A percentile compares a stretch with the other conserved stretches of the same genome.
Conservation (phyloP, 768 basidiomycete species). For the Mycena chlorophos region DNA sequence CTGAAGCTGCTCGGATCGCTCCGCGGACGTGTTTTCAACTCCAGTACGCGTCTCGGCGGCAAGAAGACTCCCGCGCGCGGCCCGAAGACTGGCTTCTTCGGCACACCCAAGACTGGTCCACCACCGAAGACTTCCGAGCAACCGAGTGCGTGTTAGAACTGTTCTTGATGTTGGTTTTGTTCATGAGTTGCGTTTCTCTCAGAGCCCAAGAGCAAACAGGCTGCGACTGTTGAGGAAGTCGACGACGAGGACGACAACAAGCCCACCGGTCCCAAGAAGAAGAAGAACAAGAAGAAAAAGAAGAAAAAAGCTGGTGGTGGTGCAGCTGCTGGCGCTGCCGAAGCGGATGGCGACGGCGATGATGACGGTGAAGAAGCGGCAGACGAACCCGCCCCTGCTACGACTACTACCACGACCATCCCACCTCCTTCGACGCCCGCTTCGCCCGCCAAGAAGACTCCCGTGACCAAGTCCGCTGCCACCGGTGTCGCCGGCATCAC, state of each 20-base stretch:
- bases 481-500: conserved; percentile 13
- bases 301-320: conserved; percentile 51
- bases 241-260: conserved; percentile 63
- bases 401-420: conserved; percentile 24
- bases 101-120: conserved; percentile 15
- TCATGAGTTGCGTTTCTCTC: not conserved
- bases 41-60: conserved; percentile 46
- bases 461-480: conserved; percentile 20
- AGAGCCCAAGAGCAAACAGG: conserved; percentile 37
- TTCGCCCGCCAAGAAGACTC: conserved; percentile 26
- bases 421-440: conserved; percentile 20
- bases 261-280: conserved; percentile 55
- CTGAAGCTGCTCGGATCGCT: conserved; percentile 73
- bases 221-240: conserved; percentile 68
- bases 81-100: conserved; percentile 24
- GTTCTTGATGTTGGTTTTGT: not conserved
- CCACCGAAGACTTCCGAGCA: conserved; percentile 23
- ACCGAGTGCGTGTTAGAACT: conserved; percentile 9
- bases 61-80: conserved; percentile 33
- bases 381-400: conserved; percentile 21
- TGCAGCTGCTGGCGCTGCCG: conserved; percentile 23
- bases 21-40: conserved; percentile 47
- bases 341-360: conserved; percentile 25
- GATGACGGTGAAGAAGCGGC: conserved; percentile 19
- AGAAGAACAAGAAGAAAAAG: conserved; percentile 77